Percentiles rank a stretch among this genome's conserved stretches.
phyloP scores from a whole-genome alignment of 352 stramenopile genomes.

The Phytophthora macrochlamydospora region DNA sequence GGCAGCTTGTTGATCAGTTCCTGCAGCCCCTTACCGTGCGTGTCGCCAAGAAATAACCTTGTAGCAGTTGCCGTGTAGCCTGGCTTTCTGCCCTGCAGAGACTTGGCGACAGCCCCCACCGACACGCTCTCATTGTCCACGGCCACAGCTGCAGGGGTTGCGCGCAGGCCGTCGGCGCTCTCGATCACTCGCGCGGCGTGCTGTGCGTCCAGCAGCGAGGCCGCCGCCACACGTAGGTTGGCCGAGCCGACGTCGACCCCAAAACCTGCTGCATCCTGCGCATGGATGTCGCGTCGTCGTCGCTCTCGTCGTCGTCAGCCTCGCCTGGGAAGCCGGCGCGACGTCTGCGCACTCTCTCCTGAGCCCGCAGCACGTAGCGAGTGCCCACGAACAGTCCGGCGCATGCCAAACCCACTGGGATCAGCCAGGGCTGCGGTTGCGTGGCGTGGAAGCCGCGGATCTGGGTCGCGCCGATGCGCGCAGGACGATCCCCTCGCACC shows the following conservation, averaged over 20 bases:
- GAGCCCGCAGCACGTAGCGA: conserved; percentile 58
- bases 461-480: neutral
- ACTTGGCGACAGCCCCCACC: conserved; percentile 53
- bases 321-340: conserved; percentile 52
- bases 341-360: conserved; percentile 57
- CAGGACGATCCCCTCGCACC: neutral
- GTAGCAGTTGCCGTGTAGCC: conserved; percentile 60
- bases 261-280: conserved; percentile 48
- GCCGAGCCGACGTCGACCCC: conserved; percentile 59
- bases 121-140: conserved; percentile 64
- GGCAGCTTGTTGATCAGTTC: conserved; percentile 46
- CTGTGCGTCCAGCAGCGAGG: conserved; percentile 28
- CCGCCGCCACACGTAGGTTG: conserved; percentile 54
- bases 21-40: conserved; percentile 26
- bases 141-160: conserved; percentile 59
- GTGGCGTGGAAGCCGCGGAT: conserved; percentile 59
- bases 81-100: conserved; percentile 58
- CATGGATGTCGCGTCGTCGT: conserved; percentile 8
- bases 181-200: conserved; percentile 52
- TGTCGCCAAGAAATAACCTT: conserved; percentile 47
- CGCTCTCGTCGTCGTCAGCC: conserved; percentile 33
- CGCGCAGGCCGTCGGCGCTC: conserved; percentile 57
- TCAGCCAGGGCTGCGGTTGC: conserved; percentile 54
- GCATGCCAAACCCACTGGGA: conserved; percentile 49
- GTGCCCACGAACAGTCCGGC: conserved; percentile 59